Conservation (phyloP, 495 filamentous ascomycete species). For the Xylaria sp. region DNA sequence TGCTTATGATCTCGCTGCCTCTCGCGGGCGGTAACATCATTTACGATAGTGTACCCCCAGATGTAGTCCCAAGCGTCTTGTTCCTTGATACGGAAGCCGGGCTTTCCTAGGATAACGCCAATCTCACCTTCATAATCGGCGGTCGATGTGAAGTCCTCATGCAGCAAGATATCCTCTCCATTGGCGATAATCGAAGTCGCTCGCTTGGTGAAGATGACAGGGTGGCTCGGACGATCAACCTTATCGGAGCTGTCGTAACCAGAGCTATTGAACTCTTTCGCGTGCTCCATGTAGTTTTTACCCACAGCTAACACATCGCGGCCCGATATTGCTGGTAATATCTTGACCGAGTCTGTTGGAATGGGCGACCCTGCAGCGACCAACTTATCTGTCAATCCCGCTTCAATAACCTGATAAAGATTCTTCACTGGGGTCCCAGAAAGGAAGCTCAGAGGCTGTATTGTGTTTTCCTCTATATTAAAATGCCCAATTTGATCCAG, state of each 20-base stretch:
- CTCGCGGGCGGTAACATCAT: constrained; percentile 63
- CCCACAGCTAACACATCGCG: constrained; percentile 62
- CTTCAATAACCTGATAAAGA: constrained; percentile 60
- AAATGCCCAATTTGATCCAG: constrained; percentile 56
- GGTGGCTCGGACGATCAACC: constrained; percentile 51
- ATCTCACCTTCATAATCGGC: constrained; percentile 66
- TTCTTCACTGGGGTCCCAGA: constrained; percentile 56
- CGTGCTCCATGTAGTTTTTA: constrained; percentile 63
- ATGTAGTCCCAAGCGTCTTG: constrained; percentile 58
- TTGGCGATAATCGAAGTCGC: constrained; percentile 59
- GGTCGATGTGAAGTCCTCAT: constrained; percentile 57
- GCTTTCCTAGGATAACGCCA: constrained; percentile 61
- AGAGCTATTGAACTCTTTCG: constrained; percentile 45
- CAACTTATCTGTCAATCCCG: constrained; percentile 41
- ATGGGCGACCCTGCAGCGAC: constrained; percentile 43
- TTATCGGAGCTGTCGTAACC: constrained; percentile 61
- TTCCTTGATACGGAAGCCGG: constrained; percentile 54
- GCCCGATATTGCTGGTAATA: constrained; percentile 56
- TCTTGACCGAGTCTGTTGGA: constrained; percentile 45
- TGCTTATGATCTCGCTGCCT: constrained; percentile 65
- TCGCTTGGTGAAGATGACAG: constrained; percentile 56
- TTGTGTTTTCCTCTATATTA: constrained; percentile 45
- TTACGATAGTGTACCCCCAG: constrained; percentile 65
- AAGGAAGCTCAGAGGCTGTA: constrained; percentile 55
- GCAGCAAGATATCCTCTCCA: constrained; percentile 48